Evolutionary conservation across 2,329 filamentous ascomycete genomes (phyloP).

Genomic region (Aspergillus sp.): DNA sequence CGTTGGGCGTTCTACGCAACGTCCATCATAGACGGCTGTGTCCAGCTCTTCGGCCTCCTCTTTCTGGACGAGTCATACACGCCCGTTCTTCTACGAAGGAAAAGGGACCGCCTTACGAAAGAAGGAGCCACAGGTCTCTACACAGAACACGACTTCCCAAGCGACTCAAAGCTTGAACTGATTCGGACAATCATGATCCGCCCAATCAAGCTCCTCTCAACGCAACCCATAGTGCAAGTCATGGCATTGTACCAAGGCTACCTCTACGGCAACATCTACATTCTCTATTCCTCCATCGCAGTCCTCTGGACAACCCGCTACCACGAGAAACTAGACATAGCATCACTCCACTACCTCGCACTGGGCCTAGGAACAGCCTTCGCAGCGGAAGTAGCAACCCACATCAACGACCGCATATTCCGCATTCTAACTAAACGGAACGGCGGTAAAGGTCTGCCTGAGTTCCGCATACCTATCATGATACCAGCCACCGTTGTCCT

Average conservation of each 20-base stretch:
- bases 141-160: slow-evolving; percentile 28
- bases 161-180: slow-evolving; percentile 13
- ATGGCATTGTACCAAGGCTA: slow-evolving; percentile 56
- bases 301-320: slow-evolving; percentile 57
- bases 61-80: slow-evolving; percentile 63
- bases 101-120: slow-evolving; percentile 42
- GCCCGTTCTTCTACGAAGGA: slow-evolving; percentile 60
- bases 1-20: slow-evolving; percentile 52
- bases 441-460: slow-evolving; percentile 42
- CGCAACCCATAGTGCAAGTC: slow-evolving; percentile 61
- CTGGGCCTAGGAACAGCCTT: slow-evolving; percentile 61
- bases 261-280: slow-evolving; percentile 61
- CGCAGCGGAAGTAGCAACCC: slow-evolving; percentile 50
- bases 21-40: slow-evolving; percentile 58
- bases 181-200: slow-evolving; percentile 48
- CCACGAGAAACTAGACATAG: slow-evolving; percentile 53
- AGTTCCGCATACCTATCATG: slow-evolving; percentile 58
- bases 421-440: slow-evolving; percentile 29
- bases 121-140: slow-evolving; percentile 19
- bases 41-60: slow-evolving; percentile 61
- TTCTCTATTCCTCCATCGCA: slow-evolving; percentile 63
- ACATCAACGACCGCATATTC: slow-evolving; percentile 48
- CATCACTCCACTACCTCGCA: slow-evolving; percentile 62
- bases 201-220: slow-evolving; percentile 55
- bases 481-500: slow-evolving; percentile 53